These are phyloP conservation scores for Gynochthodes officinalis DNA, from an alignment of 257 asterid species.

Conservation along the genomic window DNA sequence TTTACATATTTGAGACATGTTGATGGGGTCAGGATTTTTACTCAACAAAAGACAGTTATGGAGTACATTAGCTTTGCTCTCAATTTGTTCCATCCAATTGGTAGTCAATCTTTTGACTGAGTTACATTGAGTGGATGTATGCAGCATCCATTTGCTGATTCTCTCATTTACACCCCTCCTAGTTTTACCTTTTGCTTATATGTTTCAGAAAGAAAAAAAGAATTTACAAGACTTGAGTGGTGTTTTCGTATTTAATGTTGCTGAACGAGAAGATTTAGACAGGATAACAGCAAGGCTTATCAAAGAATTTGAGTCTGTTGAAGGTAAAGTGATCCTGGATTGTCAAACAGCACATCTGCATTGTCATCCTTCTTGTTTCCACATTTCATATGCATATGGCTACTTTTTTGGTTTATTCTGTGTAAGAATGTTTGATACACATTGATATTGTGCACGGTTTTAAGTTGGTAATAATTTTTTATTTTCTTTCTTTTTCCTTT, in stretches of 20 bases:
- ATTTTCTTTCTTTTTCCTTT: no score
- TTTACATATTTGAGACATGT: not conserved
- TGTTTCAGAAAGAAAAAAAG: constrained; percentile 82
- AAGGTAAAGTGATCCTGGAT: constrained; percentile 38
- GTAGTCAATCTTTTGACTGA: not conserved
- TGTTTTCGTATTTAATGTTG: constrained; percentile 84
- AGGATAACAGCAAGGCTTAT: constrained; percentile 92
- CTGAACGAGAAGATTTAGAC: constrained; percentile 86
- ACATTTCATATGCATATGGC: constrained; percentile 1
- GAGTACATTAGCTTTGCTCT: not conserved
- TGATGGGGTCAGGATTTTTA: not conserved
- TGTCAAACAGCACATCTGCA: not conserved
- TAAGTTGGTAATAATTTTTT: not conserved
- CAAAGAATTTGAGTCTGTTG: constrained; percentile 75
- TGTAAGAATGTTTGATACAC: not conserved
- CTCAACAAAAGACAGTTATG: not conserved
- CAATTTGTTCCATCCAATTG: not conserved
- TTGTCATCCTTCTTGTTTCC: not conserved
- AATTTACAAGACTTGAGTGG: constrained; percentile 83
- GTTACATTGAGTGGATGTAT: not conserved
- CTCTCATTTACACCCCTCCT: constrained; percentile 11
- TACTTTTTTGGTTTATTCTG: not conserved
- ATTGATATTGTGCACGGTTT: not conserved
- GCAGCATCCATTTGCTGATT: not conserved
- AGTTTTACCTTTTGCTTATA: constrained; percentile 22